Evolutionary conservation across 2,329 filamentous ascomycete genomes (phyloP).

Genomic region (Chaetomiaceae sp.): DNA sequence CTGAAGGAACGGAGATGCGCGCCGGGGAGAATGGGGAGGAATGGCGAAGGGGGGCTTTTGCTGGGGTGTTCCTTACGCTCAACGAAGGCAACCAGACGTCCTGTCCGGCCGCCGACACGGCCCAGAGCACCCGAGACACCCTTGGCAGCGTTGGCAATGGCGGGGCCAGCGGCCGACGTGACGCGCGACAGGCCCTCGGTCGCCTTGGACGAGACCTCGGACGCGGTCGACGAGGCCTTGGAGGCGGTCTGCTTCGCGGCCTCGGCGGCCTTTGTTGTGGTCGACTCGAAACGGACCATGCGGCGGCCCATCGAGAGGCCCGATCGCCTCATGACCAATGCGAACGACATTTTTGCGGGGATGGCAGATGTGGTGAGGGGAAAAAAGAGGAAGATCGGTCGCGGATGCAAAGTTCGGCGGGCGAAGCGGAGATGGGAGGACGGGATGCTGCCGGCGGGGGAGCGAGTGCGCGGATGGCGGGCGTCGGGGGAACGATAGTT

Average conservation of each 20-base stretch:
- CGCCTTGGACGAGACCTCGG: constrained; percentile 58
- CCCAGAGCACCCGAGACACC: constrained; percentile 61
- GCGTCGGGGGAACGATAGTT: constrained; percentile 20
- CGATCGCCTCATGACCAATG: constrained; percentile 37
- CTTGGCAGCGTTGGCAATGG: constrained; percentile 67
- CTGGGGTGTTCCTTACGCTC: constrained; percentile 63
- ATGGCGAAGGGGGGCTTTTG: neutral
- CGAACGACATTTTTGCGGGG: constrained; percentile 24
- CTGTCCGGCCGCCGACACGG: constrained; percentile 79
- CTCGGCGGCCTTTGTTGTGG: constrained; percentile 37
- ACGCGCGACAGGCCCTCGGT: constrained; percentile 79
- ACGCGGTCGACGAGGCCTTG: constrained; percentile 40
- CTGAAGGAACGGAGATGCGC: too few species aligned
- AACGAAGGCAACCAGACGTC: constrained; percentile 69
- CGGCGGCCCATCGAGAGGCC: constrained; percentile 41
- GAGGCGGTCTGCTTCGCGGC: constrained; percentile 38
- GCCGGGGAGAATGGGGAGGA: too few species aligned
- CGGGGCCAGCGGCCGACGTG: constrained; percentile 72
- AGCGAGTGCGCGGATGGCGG: constrained; percentile 8
- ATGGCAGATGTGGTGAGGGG: neutral
- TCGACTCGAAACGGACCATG: constrained; percentile 56
- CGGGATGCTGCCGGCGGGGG: constrained; percentile 6
- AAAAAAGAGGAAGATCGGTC: neutral
- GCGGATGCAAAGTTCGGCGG: constrained; percentile 4
- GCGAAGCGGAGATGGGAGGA: constrained; percentile 9